Conservation (phyloP, 108 stramenopile species). For the Seminavis robusta region DNA sequence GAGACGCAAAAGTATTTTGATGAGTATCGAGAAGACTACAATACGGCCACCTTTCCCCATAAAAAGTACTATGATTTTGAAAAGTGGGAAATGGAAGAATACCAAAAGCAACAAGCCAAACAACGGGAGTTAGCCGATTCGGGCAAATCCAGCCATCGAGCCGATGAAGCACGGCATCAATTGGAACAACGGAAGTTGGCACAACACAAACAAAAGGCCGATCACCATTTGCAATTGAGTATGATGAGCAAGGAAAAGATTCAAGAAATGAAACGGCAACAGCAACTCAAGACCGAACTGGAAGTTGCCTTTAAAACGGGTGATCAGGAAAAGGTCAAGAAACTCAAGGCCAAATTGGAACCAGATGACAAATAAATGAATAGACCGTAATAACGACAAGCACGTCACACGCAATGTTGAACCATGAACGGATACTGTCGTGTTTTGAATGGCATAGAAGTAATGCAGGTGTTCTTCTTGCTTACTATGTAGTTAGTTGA, state of each 20-base stretch:
- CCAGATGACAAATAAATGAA: too few species aligned
- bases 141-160: slow-evolving; percentile 4
- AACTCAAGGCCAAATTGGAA: slow-evolving; percentile 69
- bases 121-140: slow-evolving; percentile 11
- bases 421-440: too few species aligned
- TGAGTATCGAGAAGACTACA: slow-evolving; percentile 93
- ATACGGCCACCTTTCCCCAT: slow-evolving; percentile 93
- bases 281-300: slow-evolving; percentile 70
- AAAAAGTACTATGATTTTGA: slow-evolving; percentile 94
- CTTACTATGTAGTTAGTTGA: too few species aligned
- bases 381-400: too few species aligned
- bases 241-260: slow-evolving; percentile 64
- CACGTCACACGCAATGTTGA: too few species aligned
- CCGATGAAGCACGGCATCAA: slow-evolving; percentile 37
- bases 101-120: slow-evolving; percentile 53
- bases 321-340: slow-evolving; percentile 59
- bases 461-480: too few species aligned
- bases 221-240: slow-evolving; percentile 23
- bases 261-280: slow-evolving; percentile 80
- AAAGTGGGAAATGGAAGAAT: slow-evolving; percentile 96
- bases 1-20: slow-evolving; percentile 88
- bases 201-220: slow-evolving; percentile 45
- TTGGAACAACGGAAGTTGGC: slow-evolving; percentile 40
- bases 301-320: slow-evolving; percentile 79
- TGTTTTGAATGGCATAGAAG: too few species aligned